Base-by-base conservation (phyloP, 2,329 filamentous ascomycete genomes). In the Colletotrichum spinosum region DNA sequence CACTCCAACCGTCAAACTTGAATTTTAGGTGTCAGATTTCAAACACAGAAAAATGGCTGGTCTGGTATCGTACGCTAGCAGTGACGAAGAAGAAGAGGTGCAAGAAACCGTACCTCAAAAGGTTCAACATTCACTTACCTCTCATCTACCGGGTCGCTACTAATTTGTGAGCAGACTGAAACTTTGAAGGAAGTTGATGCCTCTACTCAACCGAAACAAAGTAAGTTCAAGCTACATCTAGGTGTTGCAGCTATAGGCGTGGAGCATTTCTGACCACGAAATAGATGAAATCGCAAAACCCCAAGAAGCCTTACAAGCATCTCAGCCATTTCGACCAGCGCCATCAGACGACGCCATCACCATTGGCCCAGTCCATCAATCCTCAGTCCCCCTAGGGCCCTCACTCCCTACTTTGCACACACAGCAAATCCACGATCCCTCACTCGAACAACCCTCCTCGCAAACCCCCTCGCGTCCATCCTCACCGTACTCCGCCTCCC, bases 401-500 rank as follows among this genome's bases (percentile, higher is more conserved):
- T 76, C 78, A 34, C 72, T 79, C n/a, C 79, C 79, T 3, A 71
- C 73, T 2, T 57, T 72, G 61, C 72, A 75, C 17, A 68, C 48
- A 11, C 63, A 57, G 4, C 8, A 25, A 8, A 50, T 17, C 3
- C 55, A 70, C 41, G 57, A 17, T 62, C 6, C 67, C 65, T 49
- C 69, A 2, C 25, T 68, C 69, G 44, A 69, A 72, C 33, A 45
- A 53, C 42, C 61, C 61, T 6, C 35, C 69, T 42, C 58, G 37
- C 1, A 50, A 64, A 12, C 34, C 35, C 13, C 67, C 25, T 25
- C 49, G 48, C 80, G 81, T 1, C 77, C 82, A 4, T 73, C 73
- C n/a, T 94, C 91, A 1, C 91, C 91, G 1, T 93, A 93, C 78
- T 86, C 89, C 1, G 80, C 86, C 51, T 86, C 83, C 66, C 89